Percentiles rank a stretch among this genome's conserved stretches.
phyloP scores from a whole-genome alignment of 768 basidiomycete genomes.

The Lentinula detonsa region DNA sequence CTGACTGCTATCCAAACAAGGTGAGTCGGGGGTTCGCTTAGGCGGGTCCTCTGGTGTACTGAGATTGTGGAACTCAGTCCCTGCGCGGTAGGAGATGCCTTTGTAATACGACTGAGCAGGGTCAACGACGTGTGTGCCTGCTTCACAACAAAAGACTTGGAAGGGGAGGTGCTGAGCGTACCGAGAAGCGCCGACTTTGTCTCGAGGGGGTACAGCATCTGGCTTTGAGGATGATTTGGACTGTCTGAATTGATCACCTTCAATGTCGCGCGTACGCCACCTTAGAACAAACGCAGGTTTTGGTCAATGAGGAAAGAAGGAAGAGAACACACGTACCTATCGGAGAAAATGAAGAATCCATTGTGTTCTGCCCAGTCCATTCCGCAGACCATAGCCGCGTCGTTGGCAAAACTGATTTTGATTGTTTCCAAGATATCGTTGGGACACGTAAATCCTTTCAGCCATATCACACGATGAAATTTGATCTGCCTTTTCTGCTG shows the following conservation, averaged over 20 bases:
- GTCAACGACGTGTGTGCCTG: slow-evolving; percentile 95
- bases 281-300: slow-evolving; percentile 28
- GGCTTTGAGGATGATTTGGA: slow-evolving; percentile 90
- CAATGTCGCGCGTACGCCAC: slow-evolving; percentile 97
- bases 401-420: slow-evolving; percentile 82
- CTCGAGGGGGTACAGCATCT: slow-evolving; percentile 90
- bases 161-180: slow-evolving; percentile 93
- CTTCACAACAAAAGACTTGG: slow-evolving; percentile 98
- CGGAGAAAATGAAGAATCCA: slow-evolving; percentile 97
- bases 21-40: slow-evolving; percentile 66
- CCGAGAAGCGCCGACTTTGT: slow-evolving; percentile 70
- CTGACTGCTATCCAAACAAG: slow-evolving; percentile 93
- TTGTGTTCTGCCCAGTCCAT: slow-evolving; percentile 99
- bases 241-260: slow-evolving; percentile 96
- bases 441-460: slow-evolving; percentile 98
- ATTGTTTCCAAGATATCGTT: slow-evolving; percentile 97
- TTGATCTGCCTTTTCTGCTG: slow-evolving; percentile 67
- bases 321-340: slow-evolving; percentile 52
- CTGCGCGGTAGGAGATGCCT: slow-evolving; percentile 80
- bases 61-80: slow-evolving; percentile 75
- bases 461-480: slow-evolving; percentile 92
- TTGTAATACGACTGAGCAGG: slow-evolving; percentile 95
- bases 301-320: neutral
- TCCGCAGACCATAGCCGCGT: slow-evolving; percentile 98
- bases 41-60: slow-evolving; percentile 51